phyloP scores from a whole-genome alignment of 2,329 filamentous ascomycete species.

The Plenodomus tracheiphilus region DNA sequence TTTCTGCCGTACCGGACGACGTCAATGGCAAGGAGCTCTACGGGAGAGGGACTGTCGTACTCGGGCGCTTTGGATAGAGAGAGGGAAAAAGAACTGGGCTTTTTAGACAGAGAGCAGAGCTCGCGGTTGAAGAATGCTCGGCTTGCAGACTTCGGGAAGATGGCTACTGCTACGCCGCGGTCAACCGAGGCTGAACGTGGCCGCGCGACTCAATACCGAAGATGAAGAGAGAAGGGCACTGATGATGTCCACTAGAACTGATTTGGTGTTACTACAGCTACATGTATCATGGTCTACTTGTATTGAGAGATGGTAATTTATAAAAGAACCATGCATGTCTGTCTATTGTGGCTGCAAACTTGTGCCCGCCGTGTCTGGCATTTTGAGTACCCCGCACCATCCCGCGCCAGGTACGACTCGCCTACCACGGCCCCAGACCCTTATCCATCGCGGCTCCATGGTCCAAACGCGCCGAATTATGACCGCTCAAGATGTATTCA shows the following conservation, averaged over 20 bases:
- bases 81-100: conserved; percentile 17
- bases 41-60: conserved; percentile 38
- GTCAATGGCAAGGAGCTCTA: conserved; percentile 33
- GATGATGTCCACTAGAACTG: not conserved
- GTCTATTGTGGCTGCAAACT: conserved; percentile 1
- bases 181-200: conserved; percentile 35
- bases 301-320: not conserved
- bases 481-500: not conserved
- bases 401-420: not conserved
- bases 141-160: conserved; percentile 28
- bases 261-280: not conserved
- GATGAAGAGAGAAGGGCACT: not conserved
- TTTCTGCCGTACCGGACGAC: conserved; percentile 35
- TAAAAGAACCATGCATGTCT: not conserved
- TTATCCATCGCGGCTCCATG: not conserved
- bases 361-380: not conserved
- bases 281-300: not conserved
- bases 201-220: conserved; percentile 1
- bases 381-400: not conserved
- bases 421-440: not conserved
- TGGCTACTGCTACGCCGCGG: conserved; percentile 28
- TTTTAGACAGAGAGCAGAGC: conserved; percentile 25
- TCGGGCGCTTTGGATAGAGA: conserved; percentile 28
- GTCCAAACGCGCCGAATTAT: not conserved
- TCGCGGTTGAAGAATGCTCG: conserved; percentile 21